These are phyloP conservation scores for Cladophialophora carrionii DNA, from an alignment of 2,329 filamentous ascomycete genomes.

Conservation along the genomic window DNA sequence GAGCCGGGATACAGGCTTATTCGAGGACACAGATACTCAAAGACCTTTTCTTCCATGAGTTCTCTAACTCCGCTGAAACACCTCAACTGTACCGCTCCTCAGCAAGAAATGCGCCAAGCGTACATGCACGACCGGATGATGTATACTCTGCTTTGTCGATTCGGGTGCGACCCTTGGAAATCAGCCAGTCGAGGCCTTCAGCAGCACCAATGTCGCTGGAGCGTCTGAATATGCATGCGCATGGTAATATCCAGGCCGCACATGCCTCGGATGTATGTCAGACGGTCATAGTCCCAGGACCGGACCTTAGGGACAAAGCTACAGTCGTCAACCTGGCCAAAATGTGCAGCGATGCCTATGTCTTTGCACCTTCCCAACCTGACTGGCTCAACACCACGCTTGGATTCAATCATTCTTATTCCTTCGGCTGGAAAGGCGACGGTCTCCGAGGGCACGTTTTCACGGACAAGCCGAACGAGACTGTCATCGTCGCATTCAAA, in stretches of 20 bases:
- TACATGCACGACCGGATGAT: background rate
- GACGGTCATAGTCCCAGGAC: constrained; percentile 9
- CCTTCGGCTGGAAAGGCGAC: constrained; percentile 34
- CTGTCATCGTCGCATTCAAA: constrained; percentile 36
- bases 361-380: constrained; percentile 27
- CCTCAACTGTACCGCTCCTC: background rate
- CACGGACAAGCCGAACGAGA: constrained; percentile 27
- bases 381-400: constrained; percentile 33
- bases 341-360: constrained; percentile 34
- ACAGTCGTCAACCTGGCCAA: constrained; percentile 36
- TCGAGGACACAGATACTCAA: background rate
- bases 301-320: constrained; percentile 38
- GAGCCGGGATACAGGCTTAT: background rate
- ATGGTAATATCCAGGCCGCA: background rate
- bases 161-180: background rate
- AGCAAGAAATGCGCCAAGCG: background rate
- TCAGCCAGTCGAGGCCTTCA: background rate
- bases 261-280: background rate
- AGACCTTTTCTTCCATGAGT: background rate
- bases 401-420: constrained; percentile 33
- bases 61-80: background rate
- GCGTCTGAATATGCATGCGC: background rate
- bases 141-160: background rate
- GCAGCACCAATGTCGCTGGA: background rate
- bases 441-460: constrained; percentile 36